phyloP scores from a whole-genome alignment of 495 filamentous ascomycete species.

The Mytilinidion resinicola region DNA sequence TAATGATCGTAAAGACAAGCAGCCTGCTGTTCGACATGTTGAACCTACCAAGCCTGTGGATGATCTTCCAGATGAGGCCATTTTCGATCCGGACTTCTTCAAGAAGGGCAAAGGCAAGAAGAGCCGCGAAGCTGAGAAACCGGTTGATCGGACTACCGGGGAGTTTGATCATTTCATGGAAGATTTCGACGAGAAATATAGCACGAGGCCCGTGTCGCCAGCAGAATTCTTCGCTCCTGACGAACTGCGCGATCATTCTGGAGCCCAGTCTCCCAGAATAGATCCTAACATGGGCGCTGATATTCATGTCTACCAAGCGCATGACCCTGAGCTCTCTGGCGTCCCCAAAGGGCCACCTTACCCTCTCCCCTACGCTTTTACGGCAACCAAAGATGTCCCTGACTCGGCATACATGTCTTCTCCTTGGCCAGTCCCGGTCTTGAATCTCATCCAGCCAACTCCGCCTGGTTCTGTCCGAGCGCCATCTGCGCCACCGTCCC shows the following conservation, averaged over 20 bases:
- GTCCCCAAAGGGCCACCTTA: slow-evolving; percentile 22
- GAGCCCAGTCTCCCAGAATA: slow-evolving; percentile 12
- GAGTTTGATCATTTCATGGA: slow-evolving; percentile 22
- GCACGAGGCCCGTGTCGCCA: slow-evolving; percentile 14
- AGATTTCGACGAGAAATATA: slow-evolving; percentile 25
- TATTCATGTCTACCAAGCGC: slow-evolving; percentile 30
- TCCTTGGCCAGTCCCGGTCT: slow-evolving; percentile 33
- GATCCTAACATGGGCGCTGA: slow-evolving; percentile 30
- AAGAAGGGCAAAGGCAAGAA: slow-evolving; percentile 15
- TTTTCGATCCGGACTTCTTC: slow-evolving; percentile 37
- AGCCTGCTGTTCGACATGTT: slow-evolving; percentile 6
- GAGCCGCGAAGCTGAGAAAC: background rate
- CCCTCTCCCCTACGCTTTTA: slow-evolving; percentile 22
- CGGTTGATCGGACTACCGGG: background rate
- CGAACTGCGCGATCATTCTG: slow-evolving; percentile 19
- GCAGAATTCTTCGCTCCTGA: slow-evolving; percentile 28
- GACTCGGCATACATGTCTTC: background rate
- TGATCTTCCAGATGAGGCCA: slow-evolving; percentile 32
- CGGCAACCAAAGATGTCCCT: slow-evolving; percentile 14
- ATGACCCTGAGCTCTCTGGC: slow-evolving; percentile 12
- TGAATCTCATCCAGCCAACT: slow-evolving; percentile 36
- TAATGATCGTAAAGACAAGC: slow-evolving; percentile 6
- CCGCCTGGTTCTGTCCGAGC: slow-evolving; percentile 28
- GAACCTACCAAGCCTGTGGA: slow-evolving; percentile 18
- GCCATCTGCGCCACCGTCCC: slow-evolving; percentile 19